phyloP scores from a whole-genome alignment of 2,329 filamentous ascomycete species.

The Ramularia collo-cygni region DNA sequence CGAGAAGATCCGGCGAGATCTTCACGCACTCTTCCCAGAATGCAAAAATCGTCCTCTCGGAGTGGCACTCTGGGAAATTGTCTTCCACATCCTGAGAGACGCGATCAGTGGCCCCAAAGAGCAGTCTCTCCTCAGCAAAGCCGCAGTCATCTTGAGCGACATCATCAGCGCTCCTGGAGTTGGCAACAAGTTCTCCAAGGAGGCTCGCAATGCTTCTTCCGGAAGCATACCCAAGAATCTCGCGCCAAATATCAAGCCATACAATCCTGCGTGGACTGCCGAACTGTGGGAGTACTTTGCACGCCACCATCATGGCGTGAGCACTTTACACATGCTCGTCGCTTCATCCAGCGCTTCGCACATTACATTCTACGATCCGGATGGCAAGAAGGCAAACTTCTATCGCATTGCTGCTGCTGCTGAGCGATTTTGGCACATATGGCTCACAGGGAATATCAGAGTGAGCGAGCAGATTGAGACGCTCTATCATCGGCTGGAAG shows the following conservation, averaged over 20 bases:
- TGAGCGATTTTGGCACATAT: constrained; percentile 1
- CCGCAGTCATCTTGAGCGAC: not conserved
- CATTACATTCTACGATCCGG: constrained; percentile 1
- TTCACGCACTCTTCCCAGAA: not conserved
- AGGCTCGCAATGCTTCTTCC: constrained; percentile 1
- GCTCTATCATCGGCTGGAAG: not conserved
- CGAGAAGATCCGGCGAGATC: not conserved
- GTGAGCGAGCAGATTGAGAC: too few species aligned
- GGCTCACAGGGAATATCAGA: not conserved
- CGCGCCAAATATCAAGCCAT: constrained; percentile 1
- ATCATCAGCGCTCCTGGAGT: not conserved
- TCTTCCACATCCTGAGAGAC: not conserved
- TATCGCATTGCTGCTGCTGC: not conserved
- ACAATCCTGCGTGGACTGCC: constrained; percentile 1
- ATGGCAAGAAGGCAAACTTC: not conserved
- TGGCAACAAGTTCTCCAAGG: not conserved
- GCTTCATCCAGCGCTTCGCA: not conserved
- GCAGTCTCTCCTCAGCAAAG: not conserved
- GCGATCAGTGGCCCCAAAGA: not conserved
- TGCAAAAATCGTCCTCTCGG: not conserved
- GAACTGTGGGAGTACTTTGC: constrained; percentile 1
- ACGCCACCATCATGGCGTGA: not conserved
- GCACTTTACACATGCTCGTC: not conserved
- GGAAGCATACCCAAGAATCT: not conserved
- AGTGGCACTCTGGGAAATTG: constrained; percentile 1